phyloP scores from a whole-genome alignment of 73 alveolate species.

The Tetrahymena malaccensis region DNA sequence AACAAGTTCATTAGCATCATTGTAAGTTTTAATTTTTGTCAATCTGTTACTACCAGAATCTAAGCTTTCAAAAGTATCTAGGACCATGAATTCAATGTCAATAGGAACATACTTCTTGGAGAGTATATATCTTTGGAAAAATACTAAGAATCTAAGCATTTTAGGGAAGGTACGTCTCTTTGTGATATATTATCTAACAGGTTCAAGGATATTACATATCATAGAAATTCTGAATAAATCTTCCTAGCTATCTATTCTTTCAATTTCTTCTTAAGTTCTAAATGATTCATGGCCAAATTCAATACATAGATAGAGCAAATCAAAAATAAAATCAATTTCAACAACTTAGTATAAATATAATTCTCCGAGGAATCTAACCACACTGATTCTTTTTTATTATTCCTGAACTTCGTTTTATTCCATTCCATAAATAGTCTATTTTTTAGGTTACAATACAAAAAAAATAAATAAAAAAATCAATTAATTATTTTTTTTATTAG shows the following conservation, averaged over 20 bases:
- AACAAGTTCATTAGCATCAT: slow-evolving; percentile 5
- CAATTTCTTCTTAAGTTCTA: slow-evolving; percentile 4
- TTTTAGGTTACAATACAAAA: too few relatives aligned
- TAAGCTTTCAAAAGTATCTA: slow-evolving; percentile 28
- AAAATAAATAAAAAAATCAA: neutral
- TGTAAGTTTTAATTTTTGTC: neutral
- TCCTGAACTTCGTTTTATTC: slow-evolving; percentile 28
- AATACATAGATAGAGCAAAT: slow-evolving; percentile 4
- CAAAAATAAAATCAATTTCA: slow-evolving; percentile 21
- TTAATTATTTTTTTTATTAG: neutral
- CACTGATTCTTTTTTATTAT: slow-evolving; percentile 24
- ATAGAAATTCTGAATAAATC: slow-evolving; percentile 37
- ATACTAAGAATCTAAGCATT: neutral
- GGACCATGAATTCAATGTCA: slow-evolving; percentile 16
- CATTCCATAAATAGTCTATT: slow-evolving; percentile 23
- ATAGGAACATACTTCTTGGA: slow-evolving; percentile 25
- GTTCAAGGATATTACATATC: slow-evolving; percentile 18
- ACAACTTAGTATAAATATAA: slow-evolving; percentile 13
- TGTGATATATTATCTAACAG: slow-evolving; percentile 6
- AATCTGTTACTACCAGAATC: slow-evolving; percentile 7
- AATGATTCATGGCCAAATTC: slow-evolving; percentile 24
- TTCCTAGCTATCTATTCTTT: slow-evolving; percentile 26
- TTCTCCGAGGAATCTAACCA: slow-evolving; percentile 20
- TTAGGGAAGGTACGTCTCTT: slow-evolving; percentile 2
- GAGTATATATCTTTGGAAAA: slow-evolving; percentile 29